Conservation (phyloP, 2,329 filamentous ascomycete species). For the Acrocalymma vagum region DNA sequence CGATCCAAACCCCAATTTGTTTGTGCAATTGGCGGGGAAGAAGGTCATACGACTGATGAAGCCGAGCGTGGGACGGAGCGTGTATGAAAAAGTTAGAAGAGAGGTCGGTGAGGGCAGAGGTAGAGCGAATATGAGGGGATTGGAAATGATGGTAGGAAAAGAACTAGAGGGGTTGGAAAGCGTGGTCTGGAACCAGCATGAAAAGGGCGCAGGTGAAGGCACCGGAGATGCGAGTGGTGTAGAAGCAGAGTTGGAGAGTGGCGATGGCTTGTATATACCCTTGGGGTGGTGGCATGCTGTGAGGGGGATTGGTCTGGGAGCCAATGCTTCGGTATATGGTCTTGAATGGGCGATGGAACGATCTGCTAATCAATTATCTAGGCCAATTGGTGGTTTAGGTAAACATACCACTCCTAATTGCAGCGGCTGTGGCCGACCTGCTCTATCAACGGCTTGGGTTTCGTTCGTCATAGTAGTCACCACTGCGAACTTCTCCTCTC, state of each 20-base stretch:
- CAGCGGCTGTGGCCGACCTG: too few species aligned
- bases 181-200: slow-evolving; percentile 71
- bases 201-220: slow-evolving; percentile 6
- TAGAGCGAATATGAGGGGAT: slow-evolving; percentile 69
- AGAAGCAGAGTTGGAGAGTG: slow-evolving; percentile 63
- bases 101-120: slow-evolving; percentile 52
- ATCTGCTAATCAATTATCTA: slow-evolving; percentile 39
- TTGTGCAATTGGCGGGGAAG: slow-evolving; percentile 78
- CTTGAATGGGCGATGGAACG: neutral
- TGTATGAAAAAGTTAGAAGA: slow-evolving; percentile 66
- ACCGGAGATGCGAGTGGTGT: slow-evolving; percentile 23
- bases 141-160: slow-evolving; percentile 89
- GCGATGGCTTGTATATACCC: slow-evolving; percentile 81
- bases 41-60: slow-evolving; percentile 79
- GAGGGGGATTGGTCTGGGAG: slow-evolving; percentile 66
- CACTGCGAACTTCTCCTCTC: too few species aligned
- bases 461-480: too few species aligned
- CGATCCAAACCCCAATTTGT: slow-evolving; percentile 94
- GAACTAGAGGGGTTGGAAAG: slow-evolving; percentile 73
- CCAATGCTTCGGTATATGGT: slow-evolving; percentile 64
- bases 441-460: too few species aligned
- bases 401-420: too few species aligned
- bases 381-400: slow-evolving; percentile 86
- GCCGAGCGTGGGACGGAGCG: slow-evolving; percentile 67
- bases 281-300: slow-evolving; percentile 90